phyloP scores from a whole-genome alignment of 2,329 filamentous ascomycete species.

The Alternaria brassicicola region DNA sequence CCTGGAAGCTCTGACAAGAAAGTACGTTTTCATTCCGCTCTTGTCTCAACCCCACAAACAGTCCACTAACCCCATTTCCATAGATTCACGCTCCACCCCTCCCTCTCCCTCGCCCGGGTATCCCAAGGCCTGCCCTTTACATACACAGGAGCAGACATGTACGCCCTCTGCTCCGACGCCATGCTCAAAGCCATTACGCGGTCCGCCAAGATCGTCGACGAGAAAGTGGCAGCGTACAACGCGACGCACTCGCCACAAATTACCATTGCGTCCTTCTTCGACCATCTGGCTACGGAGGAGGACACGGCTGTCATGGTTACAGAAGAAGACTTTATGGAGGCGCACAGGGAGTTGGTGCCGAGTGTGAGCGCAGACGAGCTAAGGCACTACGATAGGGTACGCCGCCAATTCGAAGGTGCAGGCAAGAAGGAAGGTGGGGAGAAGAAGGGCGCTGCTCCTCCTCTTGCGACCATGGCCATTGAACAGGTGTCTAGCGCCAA shows the following conservation, averaged over 20 bases:
- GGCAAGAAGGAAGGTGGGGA: constrained; percentile 49
- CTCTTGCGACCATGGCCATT: not conserved
- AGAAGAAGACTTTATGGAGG: constrained; percentile 84
- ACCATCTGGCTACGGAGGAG: constrained; percentile 81
- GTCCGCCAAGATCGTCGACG: constrained; percentile 81
- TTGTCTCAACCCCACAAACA: not conserved
- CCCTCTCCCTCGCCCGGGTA: constrained; percentile 75
- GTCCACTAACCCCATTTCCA: not conserved
- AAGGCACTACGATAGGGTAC: constrained; percentile 85
- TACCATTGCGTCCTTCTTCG: constrained; percentile 93
- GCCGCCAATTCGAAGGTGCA: constrained; percentile 78
- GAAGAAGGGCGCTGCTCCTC: constrained; percentile 40
- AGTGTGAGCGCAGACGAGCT: constrained; percentile 92
- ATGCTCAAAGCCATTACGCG: constrained; percentile 99
- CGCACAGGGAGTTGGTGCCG: constrained; percentile 85
- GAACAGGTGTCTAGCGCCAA: constrained; percentile 13
- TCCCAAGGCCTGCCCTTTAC: constrained; percentile 85
- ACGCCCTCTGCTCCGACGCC: constrained; percentile 94
- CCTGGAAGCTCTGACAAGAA: constrained; percentile 89
- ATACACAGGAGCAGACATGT: constrained; percentile 96
- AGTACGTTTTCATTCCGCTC: constrained; percentile 64
- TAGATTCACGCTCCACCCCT: constrained; percentile 83
- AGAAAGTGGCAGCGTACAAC: constrained; percentile 77
- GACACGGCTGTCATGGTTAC: constrained; percentile 88
- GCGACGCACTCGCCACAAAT: constrained; percentile 57